Base-by-base conservation (phyloP, 345 rosid genomes). In the Xanthoceras sorbifolium region DNA sequence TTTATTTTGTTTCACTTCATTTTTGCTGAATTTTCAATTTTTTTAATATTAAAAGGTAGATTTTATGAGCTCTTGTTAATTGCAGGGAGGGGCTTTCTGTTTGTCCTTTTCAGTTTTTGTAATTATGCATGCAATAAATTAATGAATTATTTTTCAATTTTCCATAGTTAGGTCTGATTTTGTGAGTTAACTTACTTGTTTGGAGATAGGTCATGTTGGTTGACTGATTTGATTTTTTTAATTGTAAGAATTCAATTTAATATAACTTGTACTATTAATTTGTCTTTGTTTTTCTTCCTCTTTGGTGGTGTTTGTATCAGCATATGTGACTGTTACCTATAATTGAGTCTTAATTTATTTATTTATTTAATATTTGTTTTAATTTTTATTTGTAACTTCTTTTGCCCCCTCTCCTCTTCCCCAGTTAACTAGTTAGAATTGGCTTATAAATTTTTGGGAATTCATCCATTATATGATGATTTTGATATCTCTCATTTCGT, bases 141-240 rank as follows among this genome's bases (percentile, higher is more conserved):
- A 29, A 15, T 77, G 28, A 32, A 26, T 71, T 66, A 34, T 25
- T 42, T 55, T 71, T 59, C 20, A 76, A 52, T 61, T 76, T 34
- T 76, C 40, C 72, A 77, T 78, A 54, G 81, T 81, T 74, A 54
- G 87, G 83, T 78, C 67, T 57, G 77, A 69, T 70, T 64, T 66
- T 64, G 55, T 74, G 74, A 29, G 74, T 50, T 80, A 65, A 65
- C 78, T 76, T 69, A 50, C 61, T 72, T 60, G 46, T 31, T 73
- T 64, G 71, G 73, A 76, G 60, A 64, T 73, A 68, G 68, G 38
- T 69, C 65, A 18, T 59, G 77, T 84, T 81, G 77, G 87, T 62
- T 84, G 76, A 73, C 71, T 81, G 80, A 75, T 57, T 81, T 73
- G 42, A 7, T 32, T 46, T 17, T 2, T 75, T 26, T 61, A 28